Evolutionary conservation across 306 rosid species (phyloP).

Genomic region (Lagenaria siceraria): DNA sequence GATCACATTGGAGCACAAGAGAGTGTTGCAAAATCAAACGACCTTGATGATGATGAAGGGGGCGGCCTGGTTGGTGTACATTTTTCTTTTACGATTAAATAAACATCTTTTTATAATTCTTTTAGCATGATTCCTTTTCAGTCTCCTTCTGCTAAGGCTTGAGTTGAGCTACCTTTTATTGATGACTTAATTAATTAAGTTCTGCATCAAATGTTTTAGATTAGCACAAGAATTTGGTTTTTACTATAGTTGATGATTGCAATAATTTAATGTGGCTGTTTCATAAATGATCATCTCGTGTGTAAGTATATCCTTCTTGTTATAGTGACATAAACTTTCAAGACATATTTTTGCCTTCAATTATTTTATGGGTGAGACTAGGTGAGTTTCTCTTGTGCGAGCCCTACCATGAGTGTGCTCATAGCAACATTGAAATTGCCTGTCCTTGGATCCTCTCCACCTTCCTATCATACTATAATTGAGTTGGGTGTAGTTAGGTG

Average conservation of each 20-base stretch:
- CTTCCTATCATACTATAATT: background rate
- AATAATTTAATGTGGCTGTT: background rate
- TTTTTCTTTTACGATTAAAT: background rate
- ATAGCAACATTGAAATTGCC: background rate
- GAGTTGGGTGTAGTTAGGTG: background rate
- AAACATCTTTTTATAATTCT: background rate
- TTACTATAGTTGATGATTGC: background rate
- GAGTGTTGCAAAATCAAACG: constrained; percentile 70
- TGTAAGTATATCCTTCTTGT: background rate
- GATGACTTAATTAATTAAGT: too few relatives aligned
- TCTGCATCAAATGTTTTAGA: too few relatives aligned
- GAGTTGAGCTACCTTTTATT: background rate
- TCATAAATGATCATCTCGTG: background rate
- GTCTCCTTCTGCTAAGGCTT: background rate
- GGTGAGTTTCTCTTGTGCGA: background rate
- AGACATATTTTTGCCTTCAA: background rate
- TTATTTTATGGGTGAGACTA: background rate
- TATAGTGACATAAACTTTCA: background rate
- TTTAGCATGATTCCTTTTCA: background rate
- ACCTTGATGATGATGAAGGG: constrained; percentile 90
- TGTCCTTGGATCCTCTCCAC: background rate
- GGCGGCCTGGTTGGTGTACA: constrained; percentile 82
- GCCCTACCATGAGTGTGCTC: background rate
- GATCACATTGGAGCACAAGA: constrained; percentile 90
- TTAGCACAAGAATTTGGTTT: background rate